Percentiles rank a stretch among this genome's conserved stretches.
phyloP scores from a whole-genome alignment of 495 filamentous ascomycete genomes.

The Aspergillus affinis region DNA sequence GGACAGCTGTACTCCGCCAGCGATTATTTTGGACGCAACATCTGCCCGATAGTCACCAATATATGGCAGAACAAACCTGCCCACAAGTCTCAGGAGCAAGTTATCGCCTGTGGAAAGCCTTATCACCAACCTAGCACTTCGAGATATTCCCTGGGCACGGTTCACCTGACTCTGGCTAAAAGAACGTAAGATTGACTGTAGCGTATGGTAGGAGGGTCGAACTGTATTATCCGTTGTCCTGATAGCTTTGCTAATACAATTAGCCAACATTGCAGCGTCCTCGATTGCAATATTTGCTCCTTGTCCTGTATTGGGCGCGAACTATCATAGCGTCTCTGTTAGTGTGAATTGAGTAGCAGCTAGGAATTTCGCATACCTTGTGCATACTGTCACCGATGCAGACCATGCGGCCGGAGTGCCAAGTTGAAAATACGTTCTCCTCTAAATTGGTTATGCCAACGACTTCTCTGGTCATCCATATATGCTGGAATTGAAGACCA shows the following conservation, averaged over 20 bases:
- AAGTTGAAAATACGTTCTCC: slow-evolving; percentile 25
- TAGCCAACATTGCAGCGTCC: slow-evolving; percentile 21
- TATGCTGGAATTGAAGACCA: slow-evolving; percentile 15
- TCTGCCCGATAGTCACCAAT: slow-evolving; percentile 15
- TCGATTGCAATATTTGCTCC: slow-evolving; percentile 32
- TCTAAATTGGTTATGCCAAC: slow-evolving; percentile 24
- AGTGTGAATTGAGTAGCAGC: neutral
- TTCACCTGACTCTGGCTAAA: slow-evolving; percentile 1
- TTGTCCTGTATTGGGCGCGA: slow-evolving; percentile 32
- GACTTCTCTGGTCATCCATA: slow-evolving; percentile 21
- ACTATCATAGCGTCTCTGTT: slow-evolving; percentile 7
- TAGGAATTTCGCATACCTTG: slow-evolving; percentile 18
- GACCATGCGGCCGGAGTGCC: slow-evolving; percentile 22
- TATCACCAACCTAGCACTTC: slow-evolving; percentile 7
- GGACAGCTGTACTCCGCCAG: slow-evolving; percentile 3
- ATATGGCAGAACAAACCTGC: slow-evolving; percentile 19
- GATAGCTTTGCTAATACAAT: slow-evolving; percentile 7
- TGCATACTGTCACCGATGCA: slow-evolving; percentile 29
- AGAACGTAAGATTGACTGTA: slow-evolving; percentile 1
- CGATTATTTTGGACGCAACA: slow-evolving; percentile 17
- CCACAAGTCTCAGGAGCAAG: slow-evolving; percentile 10
- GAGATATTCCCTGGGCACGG: slow-evolving; percentile 13
- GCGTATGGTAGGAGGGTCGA: slow-evolving; percentile 4
- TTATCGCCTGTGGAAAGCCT: slow-evolving; percentile 18
- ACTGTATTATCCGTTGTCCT: neutral